Evolutionary conservation across 257 asterid genomes (phyloP).

Genomic region (Leonotis leonurus): DNA sequence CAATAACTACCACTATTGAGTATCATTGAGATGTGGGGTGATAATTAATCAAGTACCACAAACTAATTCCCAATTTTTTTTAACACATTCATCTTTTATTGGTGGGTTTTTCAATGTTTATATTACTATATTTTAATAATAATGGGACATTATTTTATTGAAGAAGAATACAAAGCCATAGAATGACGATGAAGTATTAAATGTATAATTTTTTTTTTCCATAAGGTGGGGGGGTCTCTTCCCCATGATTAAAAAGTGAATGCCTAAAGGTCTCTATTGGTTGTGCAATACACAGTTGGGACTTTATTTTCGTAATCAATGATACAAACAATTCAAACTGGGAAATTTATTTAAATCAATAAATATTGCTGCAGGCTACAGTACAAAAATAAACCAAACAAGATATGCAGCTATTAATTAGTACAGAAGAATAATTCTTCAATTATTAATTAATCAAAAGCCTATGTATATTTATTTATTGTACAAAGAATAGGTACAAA

Average conservation of each 20-base stretch:
- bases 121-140: background rate
- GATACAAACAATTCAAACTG: background rate
- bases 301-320: slow-evolving; percentile 5
- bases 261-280: slow-evolving; percentile 22
- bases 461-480: background rate
- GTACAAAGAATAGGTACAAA: too few relatives aligned
- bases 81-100: background rate
- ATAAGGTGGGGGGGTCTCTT: slow-evolving; percentile 16
- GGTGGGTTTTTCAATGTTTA: background rate
- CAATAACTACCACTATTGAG: too few relatives aligned
- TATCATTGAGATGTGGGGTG: background rate
- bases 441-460: background rate
- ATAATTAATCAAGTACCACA: slow-evolving; percentile 14
- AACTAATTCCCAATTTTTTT: background rate
- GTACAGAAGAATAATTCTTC: background rate
- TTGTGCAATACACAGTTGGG: slow-evolving; percentile 2
- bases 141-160: background rate
- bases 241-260: slow-evolving; percentile 27
- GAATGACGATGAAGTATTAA: slow-evolving; percentile 15
- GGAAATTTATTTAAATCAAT: background rate
- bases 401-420: background rate
- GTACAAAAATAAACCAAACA: slow-evolving; percentile 4
- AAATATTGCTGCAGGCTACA: background rate
- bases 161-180: slow-evolving; percentile 8
- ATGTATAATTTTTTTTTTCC: slow-evolving; percentile 16